Evolutionary conservation across 1,139 yeast genomes (phyloP).

Genomic region (Pichia sp.): DNA sequence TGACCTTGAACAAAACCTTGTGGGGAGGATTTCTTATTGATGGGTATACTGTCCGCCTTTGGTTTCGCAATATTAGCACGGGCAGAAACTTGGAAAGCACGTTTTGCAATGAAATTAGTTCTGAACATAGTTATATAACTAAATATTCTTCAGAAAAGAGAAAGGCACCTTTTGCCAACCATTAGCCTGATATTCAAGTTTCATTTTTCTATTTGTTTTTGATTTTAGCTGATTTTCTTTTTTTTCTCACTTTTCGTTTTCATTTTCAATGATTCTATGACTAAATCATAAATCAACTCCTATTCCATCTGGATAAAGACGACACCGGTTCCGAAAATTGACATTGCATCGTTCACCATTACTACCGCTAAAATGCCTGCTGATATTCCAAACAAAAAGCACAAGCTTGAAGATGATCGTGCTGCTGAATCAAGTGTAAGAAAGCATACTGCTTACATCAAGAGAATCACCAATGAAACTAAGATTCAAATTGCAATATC

Average conservation of each 20-base stretch:
- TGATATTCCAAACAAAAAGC: conserved; percentile 9
- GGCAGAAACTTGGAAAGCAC: not conserved
- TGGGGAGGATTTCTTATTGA: conserved; percentile 12
- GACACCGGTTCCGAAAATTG: not conserved
- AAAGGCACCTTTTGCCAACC: too few relatives aligned
- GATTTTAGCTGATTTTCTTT: not conserved
- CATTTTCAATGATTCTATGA: not conserved
- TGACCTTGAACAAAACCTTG: conserved; percentile 19
- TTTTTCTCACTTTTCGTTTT: not conserved
- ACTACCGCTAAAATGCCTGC: not conserved
- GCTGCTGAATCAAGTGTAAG: conserved; percentile 6
- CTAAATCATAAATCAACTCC: not conserved
- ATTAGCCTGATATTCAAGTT: not conserved
- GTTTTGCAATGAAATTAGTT: not conserved
- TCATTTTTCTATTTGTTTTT: not conserved
- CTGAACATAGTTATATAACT: conserved; percentile 9
- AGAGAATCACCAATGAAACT: conserved; percentile 85
- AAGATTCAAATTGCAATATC: conserved; percentile 81
- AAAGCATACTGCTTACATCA: conserved; percentile 45
- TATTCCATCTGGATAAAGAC: not conserved
- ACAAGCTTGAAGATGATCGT: conserved; percentile 14
- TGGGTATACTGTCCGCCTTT: conserved; percentile 11
- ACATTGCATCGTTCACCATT: not conserved
- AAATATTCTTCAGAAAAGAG: too few relatives aligned
- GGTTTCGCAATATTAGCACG: conserved; percentile 8